phyloP scores from a whole-genome alignment of 164 flowering plant species.

The Sedum album region DNA sequence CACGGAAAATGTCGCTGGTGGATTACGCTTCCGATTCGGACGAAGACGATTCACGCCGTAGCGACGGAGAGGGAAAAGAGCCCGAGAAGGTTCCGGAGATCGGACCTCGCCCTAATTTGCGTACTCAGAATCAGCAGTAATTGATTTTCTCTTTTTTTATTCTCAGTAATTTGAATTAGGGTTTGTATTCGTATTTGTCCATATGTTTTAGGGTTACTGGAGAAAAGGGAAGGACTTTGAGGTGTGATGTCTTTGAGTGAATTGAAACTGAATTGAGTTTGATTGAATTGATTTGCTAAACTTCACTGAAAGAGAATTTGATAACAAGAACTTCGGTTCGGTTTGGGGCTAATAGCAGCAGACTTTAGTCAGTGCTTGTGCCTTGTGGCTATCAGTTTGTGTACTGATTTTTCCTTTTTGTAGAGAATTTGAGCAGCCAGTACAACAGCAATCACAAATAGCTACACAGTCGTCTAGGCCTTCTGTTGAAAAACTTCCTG shows the following conservation, averaged over 20 bases:
- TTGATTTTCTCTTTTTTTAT: no score
- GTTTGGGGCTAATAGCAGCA: no score
- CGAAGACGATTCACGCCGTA: conserved; percentile 11
- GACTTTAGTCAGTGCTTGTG: no score
- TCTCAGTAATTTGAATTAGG: conserved; percentile 3
- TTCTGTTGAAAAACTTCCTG: conserved; percentile 57
- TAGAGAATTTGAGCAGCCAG: conserved; percentile 20
- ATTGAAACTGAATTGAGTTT: no score
- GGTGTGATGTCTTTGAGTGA: no score
- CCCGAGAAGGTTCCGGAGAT: background rate
- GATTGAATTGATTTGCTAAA: background rate
- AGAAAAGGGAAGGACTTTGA: no score
- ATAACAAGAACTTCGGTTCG: no score
- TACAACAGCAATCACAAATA: conserved; percentile 15
- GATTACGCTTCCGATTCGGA: conserved; percentile 47
- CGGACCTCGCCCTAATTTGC: conserved; percentile 11
- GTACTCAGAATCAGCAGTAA: conserved; percentile 21
- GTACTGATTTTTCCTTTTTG: background rate
- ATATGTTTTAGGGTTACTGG: no score
- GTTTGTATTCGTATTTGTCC: background rate
- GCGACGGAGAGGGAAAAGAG: conserved; percentile 9
- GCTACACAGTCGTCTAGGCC: conserved; percentile 13
- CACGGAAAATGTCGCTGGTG: conserved; percentile 46
- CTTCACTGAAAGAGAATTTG: no score
- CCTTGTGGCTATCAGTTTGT: background rate